These are phyloP conservation scores for Paraurostyla sp. DNA, from an alignment of 73 alveolate genomes.

Conservation along the genomic window DNA sequence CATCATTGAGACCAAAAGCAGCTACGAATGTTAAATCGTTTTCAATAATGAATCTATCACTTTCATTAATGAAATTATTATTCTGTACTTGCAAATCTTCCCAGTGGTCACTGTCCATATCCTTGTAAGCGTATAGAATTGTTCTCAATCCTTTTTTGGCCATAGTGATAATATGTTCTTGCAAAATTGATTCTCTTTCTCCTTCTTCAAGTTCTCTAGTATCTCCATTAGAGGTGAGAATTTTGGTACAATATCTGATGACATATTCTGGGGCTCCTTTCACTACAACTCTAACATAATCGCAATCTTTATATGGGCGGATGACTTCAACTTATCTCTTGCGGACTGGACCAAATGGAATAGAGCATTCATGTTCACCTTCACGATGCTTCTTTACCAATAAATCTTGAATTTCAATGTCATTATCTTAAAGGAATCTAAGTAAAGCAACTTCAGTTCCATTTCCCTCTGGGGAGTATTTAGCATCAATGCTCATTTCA, in stretches of 20 bases:
- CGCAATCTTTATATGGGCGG: constrained; percentile 66
- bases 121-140: constrained; percentile 82
- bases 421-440: constrained; percentile 36
- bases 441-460: constrained; percentile 60
- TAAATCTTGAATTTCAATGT: not conserved
- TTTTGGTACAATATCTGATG: constrained; percentile 56
- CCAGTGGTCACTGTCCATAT: constrained; percentile 47
- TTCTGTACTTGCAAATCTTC: constrained; percentile 51
- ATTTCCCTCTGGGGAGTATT: constrained; percentile 41
- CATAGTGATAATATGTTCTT: constrained; percentile 69
- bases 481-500: constrained; percentile 51
- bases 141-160: constrained; percentile 85
- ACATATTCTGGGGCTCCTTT: constrained; percentile 83
- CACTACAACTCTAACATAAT: constrained; percentile 63
- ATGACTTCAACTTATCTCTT: constrained; percentile 91
- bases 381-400: not conserved
- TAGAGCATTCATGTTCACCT: constrained; percentile 45
- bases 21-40: constrained; percentile 83
- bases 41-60: constrained; percentile 72
- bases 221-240: constrained; percentile 43
- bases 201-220: constrained; percentile 48
- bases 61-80: constrained; percentile 69
- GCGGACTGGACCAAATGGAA: constrained; percentile 90
- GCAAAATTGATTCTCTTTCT: constrained; percentile 83
- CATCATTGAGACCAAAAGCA: constrained; percentile 93